Percentiles rank a stretch among this genome's conserved stretches.
Evolutionary conservation across 2,329 filamentous ascomycete genomes (phyloP).

Genomic region (Apiospora koreana): DNA sequence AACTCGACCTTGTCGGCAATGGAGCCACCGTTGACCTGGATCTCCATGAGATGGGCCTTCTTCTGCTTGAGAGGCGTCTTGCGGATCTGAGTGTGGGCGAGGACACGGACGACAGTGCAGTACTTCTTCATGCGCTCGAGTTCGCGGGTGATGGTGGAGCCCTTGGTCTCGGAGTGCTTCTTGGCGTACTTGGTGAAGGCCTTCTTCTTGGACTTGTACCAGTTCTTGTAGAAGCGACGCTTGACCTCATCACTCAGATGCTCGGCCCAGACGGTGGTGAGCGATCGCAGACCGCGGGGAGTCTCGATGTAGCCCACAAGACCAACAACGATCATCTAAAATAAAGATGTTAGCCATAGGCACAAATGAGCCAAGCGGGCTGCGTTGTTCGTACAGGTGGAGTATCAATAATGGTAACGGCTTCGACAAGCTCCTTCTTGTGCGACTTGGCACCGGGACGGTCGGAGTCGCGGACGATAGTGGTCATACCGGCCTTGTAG

Average conservation of each 20-base stretch:
- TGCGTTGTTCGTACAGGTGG: conserved; percentile 92
- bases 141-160: conserved; percentile 90
- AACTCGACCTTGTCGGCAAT: conserved; percentile 96
- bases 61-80: conserved; percentile 99
- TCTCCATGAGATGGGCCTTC: conserved; percentile 99
- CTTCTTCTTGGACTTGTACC: conserved; percentile 99
- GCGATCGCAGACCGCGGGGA: conserved; percentile 96
- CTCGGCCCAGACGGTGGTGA: conserved; percentile 99
- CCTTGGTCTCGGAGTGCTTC: conserved; percentile 95
- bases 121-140: conserved; percentile 99
- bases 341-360: conserved; percentile 69
- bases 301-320: conserved; percentile 99
- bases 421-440: conserved; percentile 97
- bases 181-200: conserved; percentile 99
- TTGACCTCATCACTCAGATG: conserved; percentile 98
- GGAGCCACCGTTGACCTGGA: conserved; percentile 98
- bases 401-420: conserved; percentile 85
- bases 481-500: conserved; percentile 99
- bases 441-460: conserved; percentile 98
- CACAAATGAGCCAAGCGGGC: conserved; percentile 71
- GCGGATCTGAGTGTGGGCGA: conserved; percentile 99
- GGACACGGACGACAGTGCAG: conserved; percentile 98
- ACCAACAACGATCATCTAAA: conserved; percentile 98
- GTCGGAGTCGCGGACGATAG: conserved; percentile 98
- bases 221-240: conserved; percentile 99